Percentiles rank a stretch among this genome's conserved stretches.
Conservation (phyloP, 257 asterid genomes). For the Rehmannia glutinosa region DNA sequence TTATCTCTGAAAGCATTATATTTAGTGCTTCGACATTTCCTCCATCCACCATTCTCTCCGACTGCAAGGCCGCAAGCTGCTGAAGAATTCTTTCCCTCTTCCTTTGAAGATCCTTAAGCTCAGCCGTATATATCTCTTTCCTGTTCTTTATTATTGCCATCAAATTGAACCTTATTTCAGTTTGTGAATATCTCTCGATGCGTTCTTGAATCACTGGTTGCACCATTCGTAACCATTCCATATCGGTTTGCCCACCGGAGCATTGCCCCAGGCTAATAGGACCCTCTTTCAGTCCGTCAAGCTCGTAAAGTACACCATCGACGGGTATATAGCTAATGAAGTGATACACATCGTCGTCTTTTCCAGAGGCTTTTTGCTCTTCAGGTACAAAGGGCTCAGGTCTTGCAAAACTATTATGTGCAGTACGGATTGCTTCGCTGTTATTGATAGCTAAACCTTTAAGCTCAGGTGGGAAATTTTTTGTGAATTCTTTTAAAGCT, state of each 20-base stretch:
- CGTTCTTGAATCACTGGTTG: conserved; percentile 93
- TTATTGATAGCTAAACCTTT: conserved; percentile 92
- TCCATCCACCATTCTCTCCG: conserved; percentile 72
- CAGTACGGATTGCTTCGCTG: conserved; percentile 91
- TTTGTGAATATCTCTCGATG: conserved; percentile 78
- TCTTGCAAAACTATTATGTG: conserved; percentile 96
- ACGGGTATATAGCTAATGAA: conserved; percentile 94
- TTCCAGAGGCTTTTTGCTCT: conserved; percentile 78
- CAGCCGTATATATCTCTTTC: conserved; percentile 79
- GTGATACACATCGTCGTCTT: conserved; percentile 94
- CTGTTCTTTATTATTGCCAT: conserved; percentile 85
- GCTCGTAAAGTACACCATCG: conserved; percentile 92
- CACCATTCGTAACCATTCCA: conserved; percentile 80
- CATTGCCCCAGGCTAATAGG: conserved; percentile 92
- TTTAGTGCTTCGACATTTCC: conserved; percentile 61
- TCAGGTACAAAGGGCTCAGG: conserved; percentile 95
- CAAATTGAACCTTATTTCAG: conserved; percentile 88
- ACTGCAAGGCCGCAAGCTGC: conserved; percentile 66
- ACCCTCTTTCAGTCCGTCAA: conserved; percentile 95
- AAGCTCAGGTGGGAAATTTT: conserved; percentile 87
- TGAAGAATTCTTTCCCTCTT: conserved; percentile 74
- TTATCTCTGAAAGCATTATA: conserved; percentile 56
- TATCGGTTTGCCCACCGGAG: conserved; percentile 59
- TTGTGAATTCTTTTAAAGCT: conserved; percentile 81
- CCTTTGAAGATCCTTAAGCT: conserved; percentile 90